Evolutionary conservation across 2,329 filamentous ascomycete genomes (phyloP).

Genomic region (Capronia americana): DNA sequence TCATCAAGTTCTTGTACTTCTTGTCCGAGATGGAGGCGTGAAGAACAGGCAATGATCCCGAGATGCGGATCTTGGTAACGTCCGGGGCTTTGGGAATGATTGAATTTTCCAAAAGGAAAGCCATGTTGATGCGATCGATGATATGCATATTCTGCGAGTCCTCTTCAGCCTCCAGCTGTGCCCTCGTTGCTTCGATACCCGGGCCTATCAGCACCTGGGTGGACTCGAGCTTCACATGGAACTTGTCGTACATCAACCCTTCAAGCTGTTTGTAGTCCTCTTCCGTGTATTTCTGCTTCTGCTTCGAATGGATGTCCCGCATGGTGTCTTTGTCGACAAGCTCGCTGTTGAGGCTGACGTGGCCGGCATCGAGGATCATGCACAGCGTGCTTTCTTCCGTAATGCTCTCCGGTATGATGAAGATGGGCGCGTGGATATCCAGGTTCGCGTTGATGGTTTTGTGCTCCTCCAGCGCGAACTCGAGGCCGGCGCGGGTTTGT

Average conservation of each 20-base stretch:
- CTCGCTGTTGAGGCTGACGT: conserved; percentile 92
- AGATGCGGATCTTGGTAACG: conserved; percentile 87
- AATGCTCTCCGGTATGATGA: conserved; percentile 95
- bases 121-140: conserved; percentile 95
- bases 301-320: conserved; percentile 87
- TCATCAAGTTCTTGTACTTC: conserved; percentile 98
- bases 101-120: conserved; percentile 94
- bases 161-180: conserved; percentile 73
- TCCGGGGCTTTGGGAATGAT: conserved; percentile 97
- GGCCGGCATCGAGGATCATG: conserved; percentile 93
- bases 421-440: conserved; percentile 91
- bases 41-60: conserved; percentile 87
- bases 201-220: conserved; percentile 96
- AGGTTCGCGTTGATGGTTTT: conserved; percentile 97
- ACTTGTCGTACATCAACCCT: conserved; percentile 96
- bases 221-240: conserved; percentile 87
- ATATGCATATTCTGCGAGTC: conserved; percentile 79
- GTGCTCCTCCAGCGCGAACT: conserved; percentile 96
- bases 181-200: conserved; percentile 86
- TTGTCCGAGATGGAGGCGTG: conserved; percentile 91
- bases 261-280: conserved; percentile 88
- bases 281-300: conserved; percentile 83
- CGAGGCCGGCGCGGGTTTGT: conserved; percentile 91
- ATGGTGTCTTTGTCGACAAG: conserved; percentile 90
- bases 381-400: conserved; percentile 80